Percentiles rank a stretch among this genome's conserved stretches.
phyloP scores from a whole-genome alignment of 768 basidiomycete species.

The Leccinum boreale region DNA sequence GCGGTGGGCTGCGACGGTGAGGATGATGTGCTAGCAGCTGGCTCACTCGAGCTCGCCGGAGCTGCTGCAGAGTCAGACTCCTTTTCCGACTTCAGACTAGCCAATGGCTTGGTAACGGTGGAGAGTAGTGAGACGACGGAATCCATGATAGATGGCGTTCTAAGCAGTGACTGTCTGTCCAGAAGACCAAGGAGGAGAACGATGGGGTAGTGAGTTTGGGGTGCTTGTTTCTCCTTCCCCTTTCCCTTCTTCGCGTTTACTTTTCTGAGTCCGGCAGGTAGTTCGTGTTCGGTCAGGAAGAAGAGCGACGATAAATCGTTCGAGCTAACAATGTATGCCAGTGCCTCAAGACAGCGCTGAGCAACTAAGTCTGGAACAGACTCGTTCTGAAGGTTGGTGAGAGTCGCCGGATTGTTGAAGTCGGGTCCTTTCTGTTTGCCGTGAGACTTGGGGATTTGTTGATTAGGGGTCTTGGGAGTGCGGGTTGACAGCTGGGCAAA shows the following conservation, averaged over 20 bases:
- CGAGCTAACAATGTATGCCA: constrained; percentile 80
- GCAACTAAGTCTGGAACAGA: constrained; percentile 90
- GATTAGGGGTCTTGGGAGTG: constrained; percentile 47
- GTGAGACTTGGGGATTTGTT: constrained; percentile 42
- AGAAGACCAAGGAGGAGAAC: constrained; percentile 85
- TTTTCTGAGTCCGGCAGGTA: constrained; percentile 73
- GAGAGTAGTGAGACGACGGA: constrained; percentile 86
- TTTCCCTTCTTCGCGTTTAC: constrained; percentile 81
- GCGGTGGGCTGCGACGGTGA: constrained; percentile 1
- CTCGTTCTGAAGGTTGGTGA: constrained; percentile 62
- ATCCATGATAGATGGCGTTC: constrained; percentile 89
- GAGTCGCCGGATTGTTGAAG: constrained; percentile 45
- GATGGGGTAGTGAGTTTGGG: constrained; percentile 86
- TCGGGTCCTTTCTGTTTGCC: constrained; percentile 72
- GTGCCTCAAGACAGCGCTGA: constrained; percentile 89
- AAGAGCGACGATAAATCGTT: constrained; percentile 86
- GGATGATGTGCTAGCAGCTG: constrained; percentile 4
- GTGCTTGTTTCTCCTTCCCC: constrained; percentile 84
- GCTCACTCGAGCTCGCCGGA: constrained; percentile 15
- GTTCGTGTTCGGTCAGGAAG: constrained; percentile 95
- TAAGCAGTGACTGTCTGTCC: constrained; percentile 81
- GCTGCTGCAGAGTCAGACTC: constrained; percentile 26
- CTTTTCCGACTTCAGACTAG: constrained; percentile 54
- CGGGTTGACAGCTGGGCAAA: constrained; percentile 89
- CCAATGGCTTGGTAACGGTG: constrained; percentile 81